These are phyloP conservation scores for Asterophora parasitica DNA, from an alignment of 768 basidiomycete genomes.

Conservation along the genomic window DNA sequence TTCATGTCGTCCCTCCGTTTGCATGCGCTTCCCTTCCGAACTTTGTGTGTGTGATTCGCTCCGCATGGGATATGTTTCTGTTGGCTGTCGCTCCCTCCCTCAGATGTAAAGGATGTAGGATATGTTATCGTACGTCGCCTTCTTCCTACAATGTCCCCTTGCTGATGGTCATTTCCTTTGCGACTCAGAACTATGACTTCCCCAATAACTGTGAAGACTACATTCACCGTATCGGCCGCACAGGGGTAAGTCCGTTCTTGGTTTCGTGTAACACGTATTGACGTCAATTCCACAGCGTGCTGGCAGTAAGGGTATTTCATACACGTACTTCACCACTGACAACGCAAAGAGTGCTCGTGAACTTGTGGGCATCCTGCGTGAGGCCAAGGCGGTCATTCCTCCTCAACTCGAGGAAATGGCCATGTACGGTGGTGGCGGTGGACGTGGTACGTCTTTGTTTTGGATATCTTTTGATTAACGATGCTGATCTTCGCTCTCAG, in stretches of 20 bases:
- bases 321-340: slow-evolving; percentile 96
- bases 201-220: slow-evolving; percentile 98
- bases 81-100: slow-evolving; percentile 27
- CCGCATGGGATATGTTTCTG: slow-evolving; percentile 29
- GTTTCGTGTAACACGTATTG: neutral
- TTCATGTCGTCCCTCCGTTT: slow-evolving; percentile 22
- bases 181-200: slow-evolving; percentile 88
- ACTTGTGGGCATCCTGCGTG: slow-evolving; percentile 77
- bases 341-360: slow-evolving; percentile 94
- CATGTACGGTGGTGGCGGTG: slow-evolving; percentile 77
- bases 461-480: neutral
- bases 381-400: slow-evolving; percentile 83
- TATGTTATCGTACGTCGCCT: slow-evolving; percentile 81
- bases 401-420: slow-evolving; percentile 92
- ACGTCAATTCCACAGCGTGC: slow-evolving; percentile 56
- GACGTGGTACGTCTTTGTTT: slow-evolving; percentile 47
- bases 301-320: slow-evolving; percentile 86
- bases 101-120: slow-evolving; percentile 99
- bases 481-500: slow-evolving; percentile 29
- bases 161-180: slow-evolving; percentile 8
- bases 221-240: slow-evolving; percentile 98
- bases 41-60: slow-evolving; percentile 30
- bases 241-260: slow-evolving; percentile 55
- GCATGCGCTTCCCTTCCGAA: slow-evolving; percentile 20
- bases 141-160: slow-evolving; percentile 3